A percentile compares a stretch with the other conserved stretches of the same genome.
Evolutionary conservation across 2,329 filamentous ascomycete genomes (phyloP).

Genomic region (Trichoderma aggressivum): DNA sequence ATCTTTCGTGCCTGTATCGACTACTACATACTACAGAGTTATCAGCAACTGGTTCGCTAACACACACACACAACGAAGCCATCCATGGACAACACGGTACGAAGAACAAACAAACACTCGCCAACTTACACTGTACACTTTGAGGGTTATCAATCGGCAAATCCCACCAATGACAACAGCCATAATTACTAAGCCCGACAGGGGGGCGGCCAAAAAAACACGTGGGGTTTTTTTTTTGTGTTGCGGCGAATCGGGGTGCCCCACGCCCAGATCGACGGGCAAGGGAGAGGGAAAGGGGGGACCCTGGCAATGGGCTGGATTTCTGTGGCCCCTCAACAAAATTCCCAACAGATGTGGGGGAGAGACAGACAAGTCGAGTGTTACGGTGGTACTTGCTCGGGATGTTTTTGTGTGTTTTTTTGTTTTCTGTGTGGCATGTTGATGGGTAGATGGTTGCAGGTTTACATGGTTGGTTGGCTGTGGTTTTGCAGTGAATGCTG

Average conservation of each 20-base stretch:
- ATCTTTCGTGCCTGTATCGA: not conserved
- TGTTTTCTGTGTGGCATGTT: not conserved
- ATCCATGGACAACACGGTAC: not conserved
- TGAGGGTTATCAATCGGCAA: not conserved
- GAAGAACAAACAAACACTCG: not conserved
- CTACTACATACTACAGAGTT: not conserved
- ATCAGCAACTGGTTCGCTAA: not conserved
- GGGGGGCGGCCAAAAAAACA: not conserved
- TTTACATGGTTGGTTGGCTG: not conserved
- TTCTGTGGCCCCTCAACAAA: constrained; percentile 8
- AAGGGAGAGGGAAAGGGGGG: not conserved
- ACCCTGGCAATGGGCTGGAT: not conserved
- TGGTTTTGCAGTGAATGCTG: too few species aligned
- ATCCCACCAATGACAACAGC: not conserved
- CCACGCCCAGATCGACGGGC: constrained; percentile 11
- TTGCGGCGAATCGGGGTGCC: constrained; percentile 8
- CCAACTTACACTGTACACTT: not conserved
- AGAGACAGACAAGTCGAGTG: constrained; percentile 6
- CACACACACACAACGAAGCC: not conserved
- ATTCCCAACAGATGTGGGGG: constrained; percentile 18
- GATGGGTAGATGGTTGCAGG: not conserved
- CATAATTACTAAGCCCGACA: not conserved
- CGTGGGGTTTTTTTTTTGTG: not conserved
- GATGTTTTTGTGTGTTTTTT: not conserved
- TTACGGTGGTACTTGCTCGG: not conserved